Base-by-base conservation (phyloP, 768 basidiomycete species). In the Mycena rosella region DNA sequence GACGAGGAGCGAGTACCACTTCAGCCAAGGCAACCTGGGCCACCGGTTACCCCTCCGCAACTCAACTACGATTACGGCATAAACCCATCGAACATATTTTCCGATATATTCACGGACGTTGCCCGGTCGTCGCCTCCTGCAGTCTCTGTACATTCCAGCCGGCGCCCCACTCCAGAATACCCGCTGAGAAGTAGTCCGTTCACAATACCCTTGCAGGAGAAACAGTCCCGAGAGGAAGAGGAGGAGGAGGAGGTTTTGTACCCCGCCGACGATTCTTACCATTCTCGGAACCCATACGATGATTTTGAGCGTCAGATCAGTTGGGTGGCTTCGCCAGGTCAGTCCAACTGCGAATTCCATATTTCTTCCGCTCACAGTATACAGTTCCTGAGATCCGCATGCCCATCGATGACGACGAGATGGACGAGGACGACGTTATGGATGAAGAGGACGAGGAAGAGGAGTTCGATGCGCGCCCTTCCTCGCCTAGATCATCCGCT, bases 281-380 rank as follows among this genome's bases (percentile, higher is more conserved):
- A 84, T 66, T 75, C 80, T 38, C 84, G 85, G 42, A 85, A 85
- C 17, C 83, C 85, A n/a, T 86, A 85, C 59, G 83, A 86, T 55
- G 82, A 79, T 54, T 83, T 78, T 32, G 87, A 88, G 32, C 84
- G 90, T 69, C 86, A 89, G 71, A 88, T 89, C 49, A 95, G 93
- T 73, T 95, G 93, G 93, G 82, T 92, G 40, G 92, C 91, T 45
- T 87, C 89, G 52, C 90, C 86, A 75, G 89, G 93, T 92, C 72
- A 72, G 87, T 81, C 30, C 45, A 47, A 45, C 44, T 29, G n/a
- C 52, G n/a, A 14, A 59, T 57, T 67, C 49, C 36, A 26, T 67
- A n/a, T 49, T 54, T 59, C 55, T 64, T 42, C 26, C 63, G 66
- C 36, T 54, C 47, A 63, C 64, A 36, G 22, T 57, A 48, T 66